Evolutionary conservation across 495 filamentous ascomycete genomes (phyloP), one percentile per base, ranked within the genome.

Genomic region (Hypoxylon cercidicola): DNA sequence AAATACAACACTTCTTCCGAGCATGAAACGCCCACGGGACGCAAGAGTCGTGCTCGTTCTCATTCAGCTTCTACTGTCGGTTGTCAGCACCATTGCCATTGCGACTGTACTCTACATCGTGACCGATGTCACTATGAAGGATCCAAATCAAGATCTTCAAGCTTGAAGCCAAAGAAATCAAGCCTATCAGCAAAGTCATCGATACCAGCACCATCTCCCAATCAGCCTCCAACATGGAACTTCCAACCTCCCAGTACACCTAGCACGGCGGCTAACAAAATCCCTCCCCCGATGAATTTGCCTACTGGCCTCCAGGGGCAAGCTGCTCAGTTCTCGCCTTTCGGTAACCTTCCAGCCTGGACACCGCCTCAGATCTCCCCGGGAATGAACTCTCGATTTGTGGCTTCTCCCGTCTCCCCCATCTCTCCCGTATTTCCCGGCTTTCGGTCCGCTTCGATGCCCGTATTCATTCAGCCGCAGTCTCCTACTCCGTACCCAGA

Each of bases 41-140:
- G 57, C 39, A 58, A 45, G 19, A 50, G 51, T 2, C 47, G 32
- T 37, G 16, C 9, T 15, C 28, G 41, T 18, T 50, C 58, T 41
- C 6, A 16, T 18, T 62, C 57, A 0, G 4, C 52, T 15, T 62
- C 46, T 32, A 23, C 52, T 6, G 25, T 35, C 3, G 18, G 16
- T 13, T 41, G 41, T 45, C 19, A 37, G 1, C 48, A 51, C 10
- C 16, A 46, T 15, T 39, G 23, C 28, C 37, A 48, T 8, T 15
- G 23, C n/a, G 20, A 44, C 9, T 13, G 21, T n/a, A 55, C 43
- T 20, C 18, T n/a, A 8, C 25, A 23, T 10, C 19, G 25, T 23
- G 25, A 13, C n/a, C 9, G 4, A 13, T 15, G 6, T 13, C 39
- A 51, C 9, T 15, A 37, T 10, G 34, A 18, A 15, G 12, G 9